These are phyloP conservation scores for Ceratocystis destructans DNA, from an alignment of 2,329 filamentous ascomycete species.

Conservation along the genomic window DNA sequence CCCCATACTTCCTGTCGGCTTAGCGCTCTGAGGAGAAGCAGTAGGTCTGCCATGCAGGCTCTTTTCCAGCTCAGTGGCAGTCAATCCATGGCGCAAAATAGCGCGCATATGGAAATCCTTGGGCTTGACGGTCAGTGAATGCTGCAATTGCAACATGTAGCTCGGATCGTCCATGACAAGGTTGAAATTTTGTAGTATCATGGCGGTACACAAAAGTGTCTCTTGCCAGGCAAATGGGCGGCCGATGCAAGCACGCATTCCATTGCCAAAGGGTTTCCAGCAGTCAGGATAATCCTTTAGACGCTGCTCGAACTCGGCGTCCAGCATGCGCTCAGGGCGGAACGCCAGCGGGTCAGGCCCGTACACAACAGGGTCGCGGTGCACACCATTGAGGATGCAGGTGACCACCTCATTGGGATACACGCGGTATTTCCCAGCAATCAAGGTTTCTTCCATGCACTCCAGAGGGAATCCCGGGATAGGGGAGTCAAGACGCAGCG, in stretches of 20 bases:
- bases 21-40: conserved; percentile 12
- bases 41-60: conserved; percentile 28
- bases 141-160: conserved; percentile 42
- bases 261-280: conserved; percentile 66
- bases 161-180: conserved; percentile 47
- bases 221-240: conserved; percentile 65
- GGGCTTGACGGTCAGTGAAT: conserved; percentile 49
- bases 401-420: conserved; percentile 37
- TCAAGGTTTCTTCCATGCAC: conserved; percentile 38
- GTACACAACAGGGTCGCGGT: conserved; percentile 49
- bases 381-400: conserved; percentile 39
- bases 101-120: conserved; percentile 50
- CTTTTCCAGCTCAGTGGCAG: conserved; percentile 34
- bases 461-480: conserved; percentile 39
- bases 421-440: conserved; percentile 49
- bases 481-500: conserved; percentile 38
- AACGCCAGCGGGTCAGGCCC: conserved; percentile 53
- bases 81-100: conserved; percentile 36
- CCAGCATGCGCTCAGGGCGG: conserved; percentile 57
- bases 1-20: not conserved
- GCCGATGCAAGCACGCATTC: conserved; percentile 57
- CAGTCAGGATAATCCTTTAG: conserved; percentile 47
- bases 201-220: conserved; percentile 44
- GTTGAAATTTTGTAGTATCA: conserved; percentile 59
- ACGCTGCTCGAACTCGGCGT: conserved; percentile 49